Evolutionary conservation across 1,139 yeast species (phyloP), one percentile per base, ranked within the genome.

Genomic region (Magnusiomyces ingens): DNA sequence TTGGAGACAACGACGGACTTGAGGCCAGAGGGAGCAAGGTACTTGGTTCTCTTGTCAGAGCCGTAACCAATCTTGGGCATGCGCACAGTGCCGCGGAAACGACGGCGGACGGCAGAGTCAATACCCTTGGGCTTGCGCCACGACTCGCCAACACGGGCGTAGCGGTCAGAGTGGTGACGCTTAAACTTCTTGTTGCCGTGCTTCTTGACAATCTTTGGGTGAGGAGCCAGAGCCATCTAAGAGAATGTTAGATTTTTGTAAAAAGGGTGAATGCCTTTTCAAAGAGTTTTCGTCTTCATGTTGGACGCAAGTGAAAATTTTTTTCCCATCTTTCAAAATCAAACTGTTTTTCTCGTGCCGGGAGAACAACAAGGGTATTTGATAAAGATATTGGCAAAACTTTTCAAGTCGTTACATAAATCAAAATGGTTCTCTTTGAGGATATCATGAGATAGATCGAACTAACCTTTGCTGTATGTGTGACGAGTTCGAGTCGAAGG

Each of bases 101-200:
- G 89, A 84, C 98, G 91, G 85, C 98, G 91, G 76, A 91, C 97
- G 81, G 91, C 85, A 71, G 97, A 91, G 84, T 94, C 99, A 75
- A 94, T 94, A 93, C 99, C 99, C 89, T 91, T 93, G 82, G 94
- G 99, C 82, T 93, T 93, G 89, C 99, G 93, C 99, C 99, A 94
- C 84, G 85, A 85, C 80, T 89, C 97, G 72, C 90, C 80, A 69
- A 93, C 97, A 80, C 99, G 91, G 84, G 84, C 84, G 81, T 89
- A 93, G 80, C 97, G 90, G 87, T 94, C 99, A 77, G 97, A 90
- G 84, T 94, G 99, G 78, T 93, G 98, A 83, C 99, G 90, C 93
- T 90, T 93, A 89, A 94, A 94, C 85, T 86, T 86, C 84, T 87
- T 87, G 76, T 91, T 78, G 52, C 62, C 60, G 88, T 90, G 94